Percentiles rank a stretch among this genome's conserved stretches.
Conservation (phyloP, 805 yeast genomes). For the Starmerella asiatica region DNA sequence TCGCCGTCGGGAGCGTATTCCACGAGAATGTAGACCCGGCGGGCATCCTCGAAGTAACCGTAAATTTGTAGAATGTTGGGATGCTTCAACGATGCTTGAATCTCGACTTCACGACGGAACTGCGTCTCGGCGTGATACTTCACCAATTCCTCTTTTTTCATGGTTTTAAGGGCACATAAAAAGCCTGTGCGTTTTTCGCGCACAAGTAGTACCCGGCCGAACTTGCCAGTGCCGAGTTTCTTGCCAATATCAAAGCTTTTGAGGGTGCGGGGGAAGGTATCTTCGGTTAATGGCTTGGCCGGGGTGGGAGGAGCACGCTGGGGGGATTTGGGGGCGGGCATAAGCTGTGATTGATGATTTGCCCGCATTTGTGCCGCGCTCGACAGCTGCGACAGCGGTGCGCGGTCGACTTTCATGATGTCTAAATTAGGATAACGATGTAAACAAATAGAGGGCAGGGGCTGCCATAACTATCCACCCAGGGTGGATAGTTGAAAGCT, state of each 20-base stretch:
- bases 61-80: conserved; percentile 66
- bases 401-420: not conserved
- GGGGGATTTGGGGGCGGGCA: too few relatives aligned
- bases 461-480: not conserved
- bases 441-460: not conserved
- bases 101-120: conserved; percentile 80
- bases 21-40: conserved; percentile 66
- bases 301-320: too few relatives aligned
- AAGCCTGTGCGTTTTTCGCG: conserved; percentile 60
- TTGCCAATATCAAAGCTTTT: conserved; percentile 74
- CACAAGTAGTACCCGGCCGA: conserved; percentile 86
- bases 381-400: not conserved
- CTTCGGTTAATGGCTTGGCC: too few relatives aligned
- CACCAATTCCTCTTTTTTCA: conserved; percentile 70
- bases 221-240: conserved; percentile 81
- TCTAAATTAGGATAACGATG: not conserved
- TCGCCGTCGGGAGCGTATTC: conserved; percentile 85
- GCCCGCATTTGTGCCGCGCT: too few relatives aligned
- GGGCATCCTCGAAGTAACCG: conserved; percentile 73
- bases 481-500: too few relatives aligned
- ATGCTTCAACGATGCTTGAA: conserved; percentile 65
- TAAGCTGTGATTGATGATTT: too few relatives aligned
- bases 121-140: conserved; percentile 70
- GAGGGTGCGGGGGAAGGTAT: not conserved
- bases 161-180: conserved; percentile 79